Base-by-base conservation (phyloP, 495 filamentous ascomycete species). In the Penicilliopsis zonata region DNA sequence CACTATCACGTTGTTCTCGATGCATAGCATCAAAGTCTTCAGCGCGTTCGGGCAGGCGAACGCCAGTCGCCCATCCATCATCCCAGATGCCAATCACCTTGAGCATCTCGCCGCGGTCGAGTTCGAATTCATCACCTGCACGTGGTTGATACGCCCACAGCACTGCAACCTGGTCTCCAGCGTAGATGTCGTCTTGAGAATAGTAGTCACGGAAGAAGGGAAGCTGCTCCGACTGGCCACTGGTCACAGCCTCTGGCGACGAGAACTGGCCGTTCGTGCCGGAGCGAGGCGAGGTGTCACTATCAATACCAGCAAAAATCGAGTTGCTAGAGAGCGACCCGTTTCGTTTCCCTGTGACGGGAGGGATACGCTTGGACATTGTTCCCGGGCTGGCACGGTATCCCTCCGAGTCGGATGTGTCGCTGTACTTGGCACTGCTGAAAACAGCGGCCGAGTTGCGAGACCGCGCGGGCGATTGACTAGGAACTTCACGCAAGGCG, bases 31-130 rank as follows among this genome's bases (percentile, higher is more conserved):
- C 82, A 68, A 80, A 92, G 34, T 95, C 83, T 34, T 99, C 92
- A 1, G 85, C 86, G 34, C 76, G 69, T 41, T 94, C 83, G 29
- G 78, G 62, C 18, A 94, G 52, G 45, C 86, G 63, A 31, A 94
- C 70, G 42, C 92, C 92, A 7, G 92, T 99, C 18, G 92, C 92
- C 92, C 92, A 99, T 24, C 92, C 92, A 60, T 99, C 92, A 52
- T 99, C 92, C 92, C 92, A 99, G 40, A 99, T 95, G 23, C 92
- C 92, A 31, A 99, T 82, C 18, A 99, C 81, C 58, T 94, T 94
- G 37, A 99, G 66, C 90, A 99, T 95, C 57, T 99, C 92, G 28
- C 92, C 92, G 32, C 92, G 76, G 39, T 96, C 90, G 17, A 99
- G 66, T 37, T 81, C 73, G 46, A 94, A 96, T 49, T 99, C 92